Evolutionary conservation across 768 basidiomycete species (phyloP).

Genomic region (Amanita pallidorosea): DNA sequence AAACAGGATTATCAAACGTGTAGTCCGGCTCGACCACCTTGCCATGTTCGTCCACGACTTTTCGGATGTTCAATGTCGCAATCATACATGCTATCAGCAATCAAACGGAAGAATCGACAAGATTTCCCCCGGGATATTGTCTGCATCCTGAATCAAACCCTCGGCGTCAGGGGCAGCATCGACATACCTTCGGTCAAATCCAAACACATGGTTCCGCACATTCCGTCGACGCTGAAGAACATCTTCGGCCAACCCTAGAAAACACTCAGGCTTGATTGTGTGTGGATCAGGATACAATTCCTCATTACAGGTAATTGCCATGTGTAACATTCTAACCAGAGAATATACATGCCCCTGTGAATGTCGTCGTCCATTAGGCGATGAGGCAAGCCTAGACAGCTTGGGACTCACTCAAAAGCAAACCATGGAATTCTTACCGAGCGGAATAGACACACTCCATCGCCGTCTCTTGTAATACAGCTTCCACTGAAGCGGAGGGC

Average conservation of each 20-base stretch:
- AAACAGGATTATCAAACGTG: constrained; percentile 49
- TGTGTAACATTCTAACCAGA: constrained; percentile 33
- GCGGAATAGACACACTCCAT: constrained; percentile 47
- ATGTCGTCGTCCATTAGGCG: constrained; percentile 56
- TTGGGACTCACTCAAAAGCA: not conserved
- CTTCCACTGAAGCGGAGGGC: constrained; percentile 25
- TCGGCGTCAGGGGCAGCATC: not conserved
- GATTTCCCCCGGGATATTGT: constrained; percentile 53
- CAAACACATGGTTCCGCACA: constrained; percentile 26
- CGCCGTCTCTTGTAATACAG: constrained; percentile 46
- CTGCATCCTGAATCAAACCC: constrained; percentile 15
- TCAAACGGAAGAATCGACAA: constrained; percentile 58
- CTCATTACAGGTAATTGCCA: constrained; percentile 39
- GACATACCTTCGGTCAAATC: constrained; percentile 29
- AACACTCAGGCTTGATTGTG: constrained; percentile 44
- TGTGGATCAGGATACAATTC: constrained; percentile 37
- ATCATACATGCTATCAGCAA: constrained; percentile 44
- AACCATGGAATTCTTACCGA: constrained; percentile 27
- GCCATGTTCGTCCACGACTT: constrained; percentile 40
- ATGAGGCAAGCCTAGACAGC: constrained; percentile 27
- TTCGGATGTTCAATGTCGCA: constrained; percentile 45
- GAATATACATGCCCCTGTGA: constrained; percentile 45
- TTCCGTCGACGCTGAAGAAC: constrained; percentile 17
- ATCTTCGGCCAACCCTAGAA: constrained; percentile 22
- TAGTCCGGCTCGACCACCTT: constrained; percentile 34